Conservation (phyloP, 2,329 filamentous ascomycete genomes). For the Pestalotiopsis sp. region DNA sequence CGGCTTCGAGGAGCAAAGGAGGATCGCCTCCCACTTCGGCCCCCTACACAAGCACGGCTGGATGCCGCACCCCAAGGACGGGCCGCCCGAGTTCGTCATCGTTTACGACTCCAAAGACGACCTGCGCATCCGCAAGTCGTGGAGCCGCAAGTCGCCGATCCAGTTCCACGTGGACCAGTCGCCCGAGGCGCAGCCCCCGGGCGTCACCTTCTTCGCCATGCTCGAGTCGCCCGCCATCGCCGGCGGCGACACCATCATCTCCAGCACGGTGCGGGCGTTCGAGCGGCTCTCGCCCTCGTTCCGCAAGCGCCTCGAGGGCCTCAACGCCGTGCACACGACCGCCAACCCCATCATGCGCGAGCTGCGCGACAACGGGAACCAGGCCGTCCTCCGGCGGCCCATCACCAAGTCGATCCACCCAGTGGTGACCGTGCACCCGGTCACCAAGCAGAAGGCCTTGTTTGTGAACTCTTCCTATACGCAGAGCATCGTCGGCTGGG, state of each 20-base stretch:
- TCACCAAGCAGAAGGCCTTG: conserved; percentile 34
- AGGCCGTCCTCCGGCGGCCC: conserved; percentile 31
- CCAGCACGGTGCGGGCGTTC: conserved; percentile 17
- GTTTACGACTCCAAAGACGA: conserved; percentile 26
- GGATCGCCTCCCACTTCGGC: conserved; percentile 24
- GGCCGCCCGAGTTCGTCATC: conserved; percentile 25
- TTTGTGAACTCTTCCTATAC: conserved; percentile 36
- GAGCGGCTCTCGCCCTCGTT: conserved; percentile 22
- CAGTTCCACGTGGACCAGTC: conserved; percentile 29
- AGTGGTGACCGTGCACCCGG: conserved; percentile 34
- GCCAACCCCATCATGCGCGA: conserved; percentile 23
- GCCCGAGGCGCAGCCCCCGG: conserved; percentile 20
- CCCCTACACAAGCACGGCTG: conserved; percentile 26
- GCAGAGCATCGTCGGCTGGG: conserved; percentile 29
- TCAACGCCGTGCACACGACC: conserved; percentile 21
- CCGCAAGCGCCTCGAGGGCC: conserved; percentile 20
- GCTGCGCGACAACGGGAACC: conserved; percentile 25
- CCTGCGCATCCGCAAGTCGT: conserved; percentile 25
- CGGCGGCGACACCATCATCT: conserved; percentile 22
- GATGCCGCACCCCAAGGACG: conserved; percentile 25
- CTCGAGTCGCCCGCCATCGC: conserved; percentile 19
- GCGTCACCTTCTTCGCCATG: conserved; percentile 21
- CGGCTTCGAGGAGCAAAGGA: conserved; percentile 23
- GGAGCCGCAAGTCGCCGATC: conserved; percentile 24
- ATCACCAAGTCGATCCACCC: conserved; percentile 26